These are phyloP conservation scores for Ustilago curta DNA, from an alignment of 1,284 basidiomycete species.

Conservation along the genomic window DNA sequence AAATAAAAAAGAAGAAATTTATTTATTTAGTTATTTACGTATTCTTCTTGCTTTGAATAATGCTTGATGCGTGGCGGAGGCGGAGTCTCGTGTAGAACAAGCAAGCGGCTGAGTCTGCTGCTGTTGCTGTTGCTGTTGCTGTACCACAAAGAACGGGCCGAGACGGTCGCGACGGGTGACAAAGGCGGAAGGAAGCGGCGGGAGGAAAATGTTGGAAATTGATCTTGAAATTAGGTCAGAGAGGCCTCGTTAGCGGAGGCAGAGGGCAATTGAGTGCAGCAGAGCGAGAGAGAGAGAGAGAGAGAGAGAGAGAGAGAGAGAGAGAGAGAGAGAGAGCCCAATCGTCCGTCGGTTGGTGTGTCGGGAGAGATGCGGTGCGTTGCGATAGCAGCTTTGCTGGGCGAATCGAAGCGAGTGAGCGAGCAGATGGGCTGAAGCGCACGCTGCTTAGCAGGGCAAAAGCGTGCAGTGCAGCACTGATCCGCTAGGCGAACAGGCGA, in stretches of 20 bases:
- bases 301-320: no score
- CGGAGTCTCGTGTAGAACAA: neutral
- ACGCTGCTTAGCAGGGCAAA: neutral
- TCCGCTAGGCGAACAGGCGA: no score
- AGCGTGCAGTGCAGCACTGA: neutral
- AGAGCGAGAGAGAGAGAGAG: no score
- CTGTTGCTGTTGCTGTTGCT: no score
- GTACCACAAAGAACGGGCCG: neutral
- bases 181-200: neutral
- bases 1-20: neutral
- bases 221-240: neutral
- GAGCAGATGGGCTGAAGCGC: neutral
- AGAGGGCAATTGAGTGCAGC: no score
- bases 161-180: neutral
- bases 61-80: conserved; percentile 7
- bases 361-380: no score
- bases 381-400: neutral
- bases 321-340: neutral
- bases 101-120: conserved; percentile 4
- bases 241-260: neutral
- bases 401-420: neutral
- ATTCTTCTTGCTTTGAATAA: neutral
- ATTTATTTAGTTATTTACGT: no score
- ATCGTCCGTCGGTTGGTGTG: no score
- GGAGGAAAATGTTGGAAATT: neutral